Conservation (phyloP, 352 stramenopile species). For the Aphanomyces stellatus region DNA sequence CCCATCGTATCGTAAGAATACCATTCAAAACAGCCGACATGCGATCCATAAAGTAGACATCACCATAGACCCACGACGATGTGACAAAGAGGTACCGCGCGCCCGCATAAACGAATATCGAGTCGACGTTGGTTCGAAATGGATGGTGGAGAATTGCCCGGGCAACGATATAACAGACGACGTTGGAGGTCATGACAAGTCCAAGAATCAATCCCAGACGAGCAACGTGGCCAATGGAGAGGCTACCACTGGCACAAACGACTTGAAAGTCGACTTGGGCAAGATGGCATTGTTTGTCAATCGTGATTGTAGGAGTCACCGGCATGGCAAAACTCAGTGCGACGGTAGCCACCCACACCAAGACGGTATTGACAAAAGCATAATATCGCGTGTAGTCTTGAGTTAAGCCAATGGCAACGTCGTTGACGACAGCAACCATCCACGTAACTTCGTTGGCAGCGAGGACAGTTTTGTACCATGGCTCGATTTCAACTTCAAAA, state of each 20-base stretch:
- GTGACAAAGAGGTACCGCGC: background rate
- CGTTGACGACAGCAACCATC: background rate
- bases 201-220: background rate
- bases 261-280: background rate
- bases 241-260: background rate
- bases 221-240: background rate
- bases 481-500: background rate
- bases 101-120: background rate
- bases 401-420: background rate
- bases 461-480: constrained; percentile 4
- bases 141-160: background rate
- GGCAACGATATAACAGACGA: background rate
- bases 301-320: background rate
- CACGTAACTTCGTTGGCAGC: constrained; percentile 5
- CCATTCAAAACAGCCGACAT: no score
- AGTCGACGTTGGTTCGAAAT: background rate
- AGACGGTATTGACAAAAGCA: background rate
- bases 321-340: background rate
- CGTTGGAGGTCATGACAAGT: background rate
- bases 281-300: background rate
- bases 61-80: background rate
- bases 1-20: no score
- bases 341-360: background rate
- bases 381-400: constrained; percentile 10
- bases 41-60: no score